Percentiles rank a stretch among this genome's conserved stretches.
Conservation (phyloP, 805 yeast genomes). For the Lipomyces kockii region DNA sequence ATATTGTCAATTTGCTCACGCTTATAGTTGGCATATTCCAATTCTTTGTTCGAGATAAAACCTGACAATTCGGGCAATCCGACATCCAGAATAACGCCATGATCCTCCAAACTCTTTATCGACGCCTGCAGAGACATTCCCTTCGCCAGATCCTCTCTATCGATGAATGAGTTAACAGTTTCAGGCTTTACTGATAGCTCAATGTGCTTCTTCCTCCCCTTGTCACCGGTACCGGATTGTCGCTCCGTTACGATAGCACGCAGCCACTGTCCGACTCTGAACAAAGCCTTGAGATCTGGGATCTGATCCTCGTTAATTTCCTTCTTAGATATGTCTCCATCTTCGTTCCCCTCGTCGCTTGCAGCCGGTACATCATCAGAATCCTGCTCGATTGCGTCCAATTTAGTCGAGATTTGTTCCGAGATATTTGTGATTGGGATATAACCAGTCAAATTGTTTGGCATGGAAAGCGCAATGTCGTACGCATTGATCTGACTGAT, state of each 20-base stretch:
- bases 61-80: conserved; percentile 68
- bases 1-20: conserved; percentile 4
- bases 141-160: conserved; percentile 63
- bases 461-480: conserved; percentile 71
- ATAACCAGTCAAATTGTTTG: conserved; percentile 81
- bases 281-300: conserved; percentile 61
- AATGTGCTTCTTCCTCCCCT: conserved; percentile 61
- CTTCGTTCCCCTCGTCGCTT: conserved; percentile 46
- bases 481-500: conserved; percentile 61
- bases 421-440: conserved; percentile 77
- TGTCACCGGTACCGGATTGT: conserved; percentile 47
- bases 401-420: conserved; percentile 58
- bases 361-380: conserved; percentile 50
- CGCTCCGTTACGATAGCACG: conserved; percentile 75
- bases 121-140: conserved; percentile 76
- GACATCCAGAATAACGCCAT: conserved; percentile 77
- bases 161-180: conserved; percentile 63
- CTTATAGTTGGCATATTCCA: conserved; percentile 49
- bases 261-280: conserved; percentile 81
- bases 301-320: conserved; percentile 46
- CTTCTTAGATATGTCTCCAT: conserved; percentile 38
- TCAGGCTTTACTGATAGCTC: conserved; percentile 76
- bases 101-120: conserved; percentile 84
- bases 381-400: conserved; percentile 58
- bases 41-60: conserved; percentile 74